These are phyloP conservation scores for Gossypium bickii DNA, from an alignment of 345 rosid genomes.

Conservation along the genomic window DNA sequence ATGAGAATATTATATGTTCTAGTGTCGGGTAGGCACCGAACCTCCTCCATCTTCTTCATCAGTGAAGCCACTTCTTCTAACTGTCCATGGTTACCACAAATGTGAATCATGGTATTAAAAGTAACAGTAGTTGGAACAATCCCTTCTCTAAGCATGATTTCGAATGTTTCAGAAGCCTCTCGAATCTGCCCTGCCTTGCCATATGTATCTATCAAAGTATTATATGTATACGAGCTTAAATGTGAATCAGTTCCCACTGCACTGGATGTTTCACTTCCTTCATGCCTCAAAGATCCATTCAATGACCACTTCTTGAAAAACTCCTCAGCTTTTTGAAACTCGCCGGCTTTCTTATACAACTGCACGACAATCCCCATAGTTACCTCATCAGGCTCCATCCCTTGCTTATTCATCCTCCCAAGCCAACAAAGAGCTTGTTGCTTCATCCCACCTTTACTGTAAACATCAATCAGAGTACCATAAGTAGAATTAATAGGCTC, in stretches of 20 bases:
- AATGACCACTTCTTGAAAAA: conserved; percentile 73
- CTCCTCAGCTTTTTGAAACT: conserved; percentile 71
- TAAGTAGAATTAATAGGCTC: conserved; percentile 69
- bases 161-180: conserved; percentile 66
- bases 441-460: conserved; percentile 70
- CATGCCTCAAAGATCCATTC: conserved; percentile 34
- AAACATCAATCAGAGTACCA: conserved; percentile 85
- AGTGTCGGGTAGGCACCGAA: conserved; percentile 65
- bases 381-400: conserved; percentile 78
- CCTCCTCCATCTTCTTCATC: conserved; percentile 72
- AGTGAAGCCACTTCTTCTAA: conserved; percentile 57
- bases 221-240: conserved; percentile 63
- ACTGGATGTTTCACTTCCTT: conserved; percentile 17
- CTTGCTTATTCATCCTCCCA: conserved; percentile 66
- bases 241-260: conserved; percentile 15
- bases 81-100: conserved; percentile 64
- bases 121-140: conserved; percentile 77
- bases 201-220: conserved; percentile 80
- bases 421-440: conserved; percentile 63
- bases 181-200: conserved; percentile 72
- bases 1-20: conserved; percentile 86
- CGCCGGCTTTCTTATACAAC: conserved; percentile 78
- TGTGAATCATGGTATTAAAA: conserved; percentile 84
- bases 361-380: conserved; percentile 74
- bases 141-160: conserved; percentile 64